Base-by-base conservation (phyloP, 768 basidiomycete species). In the Clavulina sp. region DNA sequence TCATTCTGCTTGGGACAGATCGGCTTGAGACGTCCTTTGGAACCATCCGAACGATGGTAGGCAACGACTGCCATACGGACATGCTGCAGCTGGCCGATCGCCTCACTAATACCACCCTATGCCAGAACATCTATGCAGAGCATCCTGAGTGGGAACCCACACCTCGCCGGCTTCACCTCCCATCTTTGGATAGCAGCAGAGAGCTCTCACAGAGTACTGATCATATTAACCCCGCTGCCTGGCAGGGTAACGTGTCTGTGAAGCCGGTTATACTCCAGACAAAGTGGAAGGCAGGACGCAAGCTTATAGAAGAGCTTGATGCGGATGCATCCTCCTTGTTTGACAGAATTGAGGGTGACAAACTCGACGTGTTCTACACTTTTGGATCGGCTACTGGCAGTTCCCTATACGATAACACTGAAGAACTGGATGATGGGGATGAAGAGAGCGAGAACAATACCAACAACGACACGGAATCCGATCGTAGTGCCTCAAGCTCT, bases 1-100 rank as follows among this genome's bases (percentile, higher is more conserved):
- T 69, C 2, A 65, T 66, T 5, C 59, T 68, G 0, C 53, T 70
- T 1, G 68, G 69, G n/a, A 71, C 68, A 0, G 65, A 71, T 53
- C 59, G 64, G 0, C 59, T 68, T 1, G 66, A 70, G 47, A 46
- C 30, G 2, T 28, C 54, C 0, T 61, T 61, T 46, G 58, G 60
- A 1, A 48, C 49, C 2, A n/a, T 62, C 6, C 60, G 60, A 3
- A 58, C 60, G 7, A 58, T 43, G 62, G 59, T 48, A 33, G 62
- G 24, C 54, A 63, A 51, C 50, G 63, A 40, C 50, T 23, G 49
- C 1, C 58, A 58, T 48, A 18, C 36, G 28, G 57, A 58, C 36
- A 4, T 53, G 5, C 34, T 57, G 1, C 64, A 68, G 49, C 59
- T 69, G 4, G 60, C 50, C 1, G 40, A 13, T 4, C 59, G 66